Conservation (phyloP, 371 early-diverging fungal genomes). For the Nematocida sp. region DNA sequence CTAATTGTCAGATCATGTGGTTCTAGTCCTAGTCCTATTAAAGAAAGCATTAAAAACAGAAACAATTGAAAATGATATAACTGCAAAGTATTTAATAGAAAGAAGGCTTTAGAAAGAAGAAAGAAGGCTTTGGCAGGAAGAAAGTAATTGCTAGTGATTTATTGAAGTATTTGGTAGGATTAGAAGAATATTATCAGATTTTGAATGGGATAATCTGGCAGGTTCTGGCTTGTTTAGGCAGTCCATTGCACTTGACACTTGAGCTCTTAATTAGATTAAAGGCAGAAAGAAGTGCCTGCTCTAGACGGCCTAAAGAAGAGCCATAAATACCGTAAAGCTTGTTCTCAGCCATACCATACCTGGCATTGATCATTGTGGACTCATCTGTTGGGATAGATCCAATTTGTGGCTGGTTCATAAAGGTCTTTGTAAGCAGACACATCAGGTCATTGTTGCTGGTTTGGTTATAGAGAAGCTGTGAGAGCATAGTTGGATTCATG, state of each 20-base stretch:
- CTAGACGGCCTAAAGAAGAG: background rate
- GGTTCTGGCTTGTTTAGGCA: background rate
- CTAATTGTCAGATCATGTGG: slow-evolving; percentile 69
- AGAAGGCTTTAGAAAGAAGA: background rate
- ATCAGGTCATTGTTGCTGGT: slow-evolving; percentile 36
- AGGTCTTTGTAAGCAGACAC: slow-evolving; percentile 24
- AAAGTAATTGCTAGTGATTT: background rate
- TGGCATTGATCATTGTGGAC: slow-evolving; percentile 7
- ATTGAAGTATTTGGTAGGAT: too few relatives aligned
- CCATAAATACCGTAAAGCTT: slow-evolving; percentile 29
- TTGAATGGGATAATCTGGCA: background rate
- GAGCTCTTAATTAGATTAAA: slow-evolving; percentile 36
- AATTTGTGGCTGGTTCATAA: background rate
- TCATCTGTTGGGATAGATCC: background rate
- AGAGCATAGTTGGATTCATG: slow-evolving; percentile 3
- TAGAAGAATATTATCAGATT: too few relatives aligned
- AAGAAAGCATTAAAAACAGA: slow-evolving; percentile 73
- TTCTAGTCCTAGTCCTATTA: slow-evolving; percentile 88
- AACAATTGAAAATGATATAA: background rate
- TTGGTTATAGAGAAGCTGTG: background rate
- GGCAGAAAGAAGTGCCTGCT: slow-evolving; percentile 35
- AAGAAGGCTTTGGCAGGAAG: too few relatives aligned
- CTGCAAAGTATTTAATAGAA: background rate
- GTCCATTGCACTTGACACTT: slow-evolving; percentile 18
- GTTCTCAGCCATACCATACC: slow-evolving; percentile 1